A percentile compares a stretch with the other conserved stretches of the same genome.
These are phyloP conservation scores for Handroanthus guayacan DNA, from an alignment of 257 asterid genomes.

Conservation along the genomic window DNA sequence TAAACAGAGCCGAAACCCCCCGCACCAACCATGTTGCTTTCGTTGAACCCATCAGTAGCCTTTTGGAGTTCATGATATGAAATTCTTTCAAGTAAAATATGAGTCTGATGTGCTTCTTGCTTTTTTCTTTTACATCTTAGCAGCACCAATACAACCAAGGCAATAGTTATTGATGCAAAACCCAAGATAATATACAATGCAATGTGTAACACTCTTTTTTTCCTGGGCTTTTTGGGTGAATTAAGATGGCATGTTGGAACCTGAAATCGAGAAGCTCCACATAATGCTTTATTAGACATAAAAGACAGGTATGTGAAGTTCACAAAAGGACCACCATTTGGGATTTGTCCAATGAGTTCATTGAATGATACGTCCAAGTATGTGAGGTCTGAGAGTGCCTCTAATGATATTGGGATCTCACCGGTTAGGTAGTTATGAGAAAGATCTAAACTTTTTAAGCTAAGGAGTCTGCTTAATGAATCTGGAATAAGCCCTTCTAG, in stretches of 20 bases:
- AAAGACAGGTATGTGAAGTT: background rate
- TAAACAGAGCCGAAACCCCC: no score
- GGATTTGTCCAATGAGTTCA: slow-evolving; percentile 13
- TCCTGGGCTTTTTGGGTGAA: background rate
- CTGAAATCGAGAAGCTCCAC: background rate
- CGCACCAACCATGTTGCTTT: no score
- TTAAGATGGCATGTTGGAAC: background rate
- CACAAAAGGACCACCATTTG: slow-evolving; percentile 1
- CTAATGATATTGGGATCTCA: slow-evolving; percentile 7
- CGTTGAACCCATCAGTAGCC: no score
- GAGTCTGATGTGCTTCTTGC: no score
- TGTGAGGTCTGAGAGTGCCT: background rate
- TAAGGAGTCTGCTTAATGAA: background rate
- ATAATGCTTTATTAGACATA: background rate
- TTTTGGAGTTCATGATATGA: no score
- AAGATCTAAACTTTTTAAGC: background rate
- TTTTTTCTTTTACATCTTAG: no score
- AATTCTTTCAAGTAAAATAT: no score
- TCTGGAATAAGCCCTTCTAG: background rate
- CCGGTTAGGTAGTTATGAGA: background rate
- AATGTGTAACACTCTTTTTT: no score
- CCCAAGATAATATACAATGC: no score
- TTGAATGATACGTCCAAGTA: slow-evolving; percentile 20
- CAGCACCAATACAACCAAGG: no score
- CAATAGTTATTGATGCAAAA: no score